Percentiles rank a stretch among this genome's conserved stretches.
These are phyloP conservation scores for Astrothelium subdiscretum DNA, from an alignment of 495 filamentous ascomycete genomes.

Conservation along the genomic window DNA sequence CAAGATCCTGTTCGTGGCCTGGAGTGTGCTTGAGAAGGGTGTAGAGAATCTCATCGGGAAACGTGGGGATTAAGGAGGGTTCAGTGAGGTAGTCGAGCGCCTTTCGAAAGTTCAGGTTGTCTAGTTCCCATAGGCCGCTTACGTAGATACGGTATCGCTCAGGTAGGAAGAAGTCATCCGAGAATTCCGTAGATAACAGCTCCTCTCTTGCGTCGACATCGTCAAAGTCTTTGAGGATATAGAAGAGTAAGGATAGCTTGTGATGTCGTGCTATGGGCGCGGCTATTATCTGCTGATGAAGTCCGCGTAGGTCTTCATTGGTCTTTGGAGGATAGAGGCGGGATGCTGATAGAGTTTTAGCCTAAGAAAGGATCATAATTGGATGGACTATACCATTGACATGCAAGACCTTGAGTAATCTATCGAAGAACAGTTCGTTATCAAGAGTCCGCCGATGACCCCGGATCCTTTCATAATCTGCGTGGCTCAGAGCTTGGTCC, in stretches of 20 bases:
- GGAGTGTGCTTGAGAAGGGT: slow-evolving; percentile 51
- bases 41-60: slow-evolving; percentile 67
- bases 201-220: slow-evolving; percentile 36
- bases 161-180: slow-evolving; percentile 47
- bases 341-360: slow-evolving; percentile 30
- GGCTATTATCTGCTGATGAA: slow-evolving; percentile 52
- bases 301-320: slow-evolving; percentile 48
- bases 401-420: slow-evolving; percentile 55
- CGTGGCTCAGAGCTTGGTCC: slow-evolving; percentile 50
- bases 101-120: slow-evolving; percentile 51
- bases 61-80: slow-evolving; percentile 64
- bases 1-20: slow-evolving; percentile 43
- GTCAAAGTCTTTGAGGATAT: slow-evolving; percentile 59
- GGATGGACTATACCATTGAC: slow-evolving; percentile 44
- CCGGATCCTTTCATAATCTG: slow-evolving; percentile 45
- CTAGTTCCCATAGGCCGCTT: slow-evolving; percentile 71
- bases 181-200: slow-evolving; percentile 35
- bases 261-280: slow-evolving; percentile 51
- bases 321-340: slow-evolving; percentile 60
- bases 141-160: slow-evolving; percentile 63
- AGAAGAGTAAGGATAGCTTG: slow-evolving; percentile 69
- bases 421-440: slow-evolving; percentile 63
- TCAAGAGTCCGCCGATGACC: slow-evolving; percentile 49
- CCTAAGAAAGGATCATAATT: too few relatives aligned
- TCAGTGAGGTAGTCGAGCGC: slow-evolving; percentile 63